Conservation (phyloP, 768 basidiomycete genomes). For the Roridomyces roridus region DNA sequence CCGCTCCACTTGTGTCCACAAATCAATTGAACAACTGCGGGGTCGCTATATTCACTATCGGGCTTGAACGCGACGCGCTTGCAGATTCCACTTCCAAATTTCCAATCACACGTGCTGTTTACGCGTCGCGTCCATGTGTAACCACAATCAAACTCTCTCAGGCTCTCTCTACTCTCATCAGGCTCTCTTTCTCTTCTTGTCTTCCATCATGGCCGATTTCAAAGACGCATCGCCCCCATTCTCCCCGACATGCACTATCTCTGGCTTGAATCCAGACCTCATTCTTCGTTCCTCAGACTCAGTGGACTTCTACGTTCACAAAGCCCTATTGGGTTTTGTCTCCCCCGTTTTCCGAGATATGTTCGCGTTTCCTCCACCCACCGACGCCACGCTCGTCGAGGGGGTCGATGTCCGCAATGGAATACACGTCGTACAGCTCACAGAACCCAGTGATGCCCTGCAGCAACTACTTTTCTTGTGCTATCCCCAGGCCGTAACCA, state of each 20-base stretch:
- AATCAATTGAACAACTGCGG: too few species aligned
- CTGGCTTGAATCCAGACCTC: not conserved
- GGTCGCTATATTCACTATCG: too few species aligned
- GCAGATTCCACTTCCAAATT: too few species aligned
- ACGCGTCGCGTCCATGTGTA: too few species aligned
- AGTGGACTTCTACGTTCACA: not conserved
- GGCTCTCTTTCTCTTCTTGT: too few species aligned
- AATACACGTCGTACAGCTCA: not conserved
- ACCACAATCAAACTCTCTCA: too few species aligned
- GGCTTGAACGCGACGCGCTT: too few species aligned
- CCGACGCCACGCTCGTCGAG: not conserved
- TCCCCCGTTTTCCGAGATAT: not conserved
- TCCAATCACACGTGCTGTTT: too few species aligned
- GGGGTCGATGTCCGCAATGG: not conserved
- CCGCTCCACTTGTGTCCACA: too few species aligned
- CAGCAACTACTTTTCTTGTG: not conserved
- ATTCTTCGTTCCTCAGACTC: not conserved
- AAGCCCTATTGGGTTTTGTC: not conserved
- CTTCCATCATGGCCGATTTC: not conserved
- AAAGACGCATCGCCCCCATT: not conserved
- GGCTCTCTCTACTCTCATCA: too few species aligned
- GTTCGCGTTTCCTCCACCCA: not conserved
- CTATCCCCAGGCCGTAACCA: not conserved
- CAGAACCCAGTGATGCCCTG: not conserved
- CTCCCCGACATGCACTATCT: too few species aligned